phyloP scores from a whole-genome alignment of 2,329 filamentous ascomycete genomes.

The Penicillium oxalicum region DNA sequence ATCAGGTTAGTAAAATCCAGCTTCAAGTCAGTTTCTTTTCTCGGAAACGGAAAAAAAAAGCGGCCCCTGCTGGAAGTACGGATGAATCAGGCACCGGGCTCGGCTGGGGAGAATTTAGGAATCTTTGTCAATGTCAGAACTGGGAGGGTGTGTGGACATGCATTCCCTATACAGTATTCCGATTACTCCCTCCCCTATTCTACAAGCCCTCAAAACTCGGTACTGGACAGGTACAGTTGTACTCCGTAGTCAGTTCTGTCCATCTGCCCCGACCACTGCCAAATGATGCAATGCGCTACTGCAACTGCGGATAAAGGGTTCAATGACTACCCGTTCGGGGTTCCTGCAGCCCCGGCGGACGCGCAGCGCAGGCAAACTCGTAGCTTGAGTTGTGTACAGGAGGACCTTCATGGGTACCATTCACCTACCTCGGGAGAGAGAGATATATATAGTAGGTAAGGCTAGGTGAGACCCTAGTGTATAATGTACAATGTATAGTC shows the following conservation, averaged over 20 bases:
- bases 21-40: too few species aligned
- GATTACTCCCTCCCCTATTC: too few species aligned
- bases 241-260: too few species aligned
- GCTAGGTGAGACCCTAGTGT: not conserved
- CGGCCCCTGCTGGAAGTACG: not conserved
- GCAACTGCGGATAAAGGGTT: conserved; percentile 2
- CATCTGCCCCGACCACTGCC: too few species aligned
- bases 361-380: conserved; percentile 4
- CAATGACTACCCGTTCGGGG: conserved; percentile 19
- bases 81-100: conserved; percentile 1
- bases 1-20: too few species aligned
- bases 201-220: too few species aligned
- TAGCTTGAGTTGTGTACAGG: not conserved
- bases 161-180: too few species aligned
- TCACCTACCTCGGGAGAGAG: too few species aligned
- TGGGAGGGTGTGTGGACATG: too few species aligned
- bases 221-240: too few species aligned
- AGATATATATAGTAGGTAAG: not conserved
- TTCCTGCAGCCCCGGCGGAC: conserved; percentile 13
- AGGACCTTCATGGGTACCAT: not conserved
- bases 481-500: too few species aligned
- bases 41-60: too few species aligned
- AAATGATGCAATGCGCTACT: not conserved
- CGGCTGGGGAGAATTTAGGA: not conserved
- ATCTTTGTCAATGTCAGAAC: not conserved